A percentile compares a stretch with the other conserved stretches of the same genome.
Conservation (phyloP, 345 rosid genomes). For the Citrus unshiu region DNA sequence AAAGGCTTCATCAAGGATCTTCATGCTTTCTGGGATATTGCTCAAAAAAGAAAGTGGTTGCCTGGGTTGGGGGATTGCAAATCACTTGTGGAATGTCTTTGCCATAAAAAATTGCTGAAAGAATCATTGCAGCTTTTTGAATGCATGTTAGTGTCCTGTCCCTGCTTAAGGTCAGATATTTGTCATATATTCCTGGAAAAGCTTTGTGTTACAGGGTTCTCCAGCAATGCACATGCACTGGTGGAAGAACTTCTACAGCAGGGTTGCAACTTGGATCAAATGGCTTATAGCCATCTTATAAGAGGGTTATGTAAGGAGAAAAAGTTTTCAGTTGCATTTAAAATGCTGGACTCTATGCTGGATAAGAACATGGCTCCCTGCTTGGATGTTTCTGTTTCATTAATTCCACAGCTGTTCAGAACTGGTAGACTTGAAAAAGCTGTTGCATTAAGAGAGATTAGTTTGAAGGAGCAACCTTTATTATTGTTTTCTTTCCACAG, state of each 20-base stretch:
- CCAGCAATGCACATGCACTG: conserved; percentile 33
- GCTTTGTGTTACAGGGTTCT: conserved; percentile 44
- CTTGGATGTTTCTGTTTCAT: conserved; percentile 32
- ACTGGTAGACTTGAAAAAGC: conserved; percentile 36
- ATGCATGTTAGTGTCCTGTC: conserved; percentile 31
- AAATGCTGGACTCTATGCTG: conserved; percentile 35
- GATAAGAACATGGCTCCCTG: conserved; percentile 29
- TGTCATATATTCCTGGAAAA: conserved; percentile 44
- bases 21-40: conserved; percentile 39
- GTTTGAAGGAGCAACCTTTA: conserved; percentile 25
- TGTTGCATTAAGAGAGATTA: conserved; percentile 27
- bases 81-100: conserved; percentile 46
- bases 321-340: conserved; percentile 37
- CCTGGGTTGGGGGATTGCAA: conserved; percentile 36
- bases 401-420: conserved; percentile 52
- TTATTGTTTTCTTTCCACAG: conserved; percentile 25
- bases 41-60: conserved; percentile 44
- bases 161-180: conserved; percentile 31
- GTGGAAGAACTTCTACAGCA: conserved; percentile 41
- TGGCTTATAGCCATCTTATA: conserved; percentile 42
- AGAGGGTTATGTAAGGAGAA: conserved; percentile 51
- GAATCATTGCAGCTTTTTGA: conserved; percentile 64
- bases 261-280: conserved; percentile 41
- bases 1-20: conserved; percentile 38
- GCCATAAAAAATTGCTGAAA: conserved; percentile 42